Conservation (phyloP, 73 alveolate species). For the Paramecium sexaurelia region DNA sequence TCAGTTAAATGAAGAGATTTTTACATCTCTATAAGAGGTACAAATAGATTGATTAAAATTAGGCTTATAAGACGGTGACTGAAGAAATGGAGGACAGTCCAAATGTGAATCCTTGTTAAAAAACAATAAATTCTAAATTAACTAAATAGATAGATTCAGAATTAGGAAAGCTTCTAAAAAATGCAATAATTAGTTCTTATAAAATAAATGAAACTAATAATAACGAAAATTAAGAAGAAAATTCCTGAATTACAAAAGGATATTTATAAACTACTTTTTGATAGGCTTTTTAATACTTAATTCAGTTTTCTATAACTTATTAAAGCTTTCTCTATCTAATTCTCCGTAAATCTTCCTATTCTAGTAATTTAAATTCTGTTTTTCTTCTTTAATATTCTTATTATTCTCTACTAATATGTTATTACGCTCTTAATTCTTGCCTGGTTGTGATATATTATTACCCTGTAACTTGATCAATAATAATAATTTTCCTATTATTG, state of each 20-base stretch:
- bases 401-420: neutral
- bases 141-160: neutral
- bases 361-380: neutral
- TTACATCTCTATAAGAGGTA: neutral
- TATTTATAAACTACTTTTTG: neutral
- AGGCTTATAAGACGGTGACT: neutral
- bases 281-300: neutral
- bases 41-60: neutral
- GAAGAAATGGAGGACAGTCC: conserved; percentile 21
- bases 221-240: neutral
- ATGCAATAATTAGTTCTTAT: neutral
- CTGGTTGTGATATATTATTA: neutral
- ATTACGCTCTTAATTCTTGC: neutral
- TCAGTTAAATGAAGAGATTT: neutral
- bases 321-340: neutral
- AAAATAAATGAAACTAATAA: neutral
- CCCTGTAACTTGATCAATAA: neutral
- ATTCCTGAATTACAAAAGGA: neutral
- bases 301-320: neutral
- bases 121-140: neutral
- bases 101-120: neutral
- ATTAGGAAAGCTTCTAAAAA: neutral
- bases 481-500: neutral
- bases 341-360: neutral
- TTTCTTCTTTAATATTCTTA: neutral